A percentile compares a stretch with the other conserved stretches of the same genome.
These are phyloP conservation scores for Hanseniaspora nectarophila DNA, from an alignment of 805 yeast genomes.

Conservation along the genomic window DNA sequence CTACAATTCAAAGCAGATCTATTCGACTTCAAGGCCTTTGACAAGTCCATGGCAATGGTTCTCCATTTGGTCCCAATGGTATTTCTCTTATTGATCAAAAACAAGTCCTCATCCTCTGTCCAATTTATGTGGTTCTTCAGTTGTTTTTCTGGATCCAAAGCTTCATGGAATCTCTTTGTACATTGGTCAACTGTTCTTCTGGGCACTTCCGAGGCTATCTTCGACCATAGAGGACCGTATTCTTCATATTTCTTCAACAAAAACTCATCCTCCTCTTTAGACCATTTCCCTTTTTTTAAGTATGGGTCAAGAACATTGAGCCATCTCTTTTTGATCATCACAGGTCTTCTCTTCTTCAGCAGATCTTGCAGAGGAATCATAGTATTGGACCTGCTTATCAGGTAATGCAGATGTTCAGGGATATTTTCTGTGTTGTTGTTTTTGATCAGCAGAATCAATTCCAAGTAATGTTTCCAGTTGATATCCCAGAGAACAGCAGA, in stretches of 20 bases:
- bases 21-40: conserved; percentile 45
- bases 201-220: conserved; percentile 59
- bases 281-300: conserved; percentile 78
- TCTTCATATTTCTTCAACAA: conserved; percentile 51
- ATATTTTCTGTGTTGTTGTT: neutral
- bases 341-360: conserved; percentile 47
- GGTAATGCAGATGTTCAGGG: conserved; percentile 1
- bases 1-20: conserved; percentile 84
- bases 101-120: conserved; percentile 65
- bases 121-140: conserved; percentile 68
- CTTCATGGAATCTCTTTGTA: conserved; percentile 81
- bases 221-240: conserved; percentile 77
- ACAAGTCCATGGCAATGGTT: conserved; percentile 39
- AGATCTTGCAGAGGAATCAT: conserved; percentile 1
- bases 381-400: conserved; percentile 1
- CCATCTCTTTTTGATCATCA: conserved; percentile 85
- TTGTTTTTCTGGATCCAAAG: conserved; percentile 60
- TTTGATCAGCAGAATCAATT: neutral
- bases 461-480: neutral
- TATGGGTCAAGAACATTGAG: conserved; percentile 71
- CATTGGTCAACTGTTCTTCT: conserved; percentile 94
- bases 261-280: conserved; percentile 59
- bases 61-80: conserved; percentile 82
- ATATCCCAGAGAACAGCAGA: conserved; percentile 3
- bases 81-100: conserved; percentile 55